These are phyloP conservation scores for Trichoderma virens DNA, from an alignment of 495 filamentous ascomycete species.

Conservation along the genomic window DNA sequence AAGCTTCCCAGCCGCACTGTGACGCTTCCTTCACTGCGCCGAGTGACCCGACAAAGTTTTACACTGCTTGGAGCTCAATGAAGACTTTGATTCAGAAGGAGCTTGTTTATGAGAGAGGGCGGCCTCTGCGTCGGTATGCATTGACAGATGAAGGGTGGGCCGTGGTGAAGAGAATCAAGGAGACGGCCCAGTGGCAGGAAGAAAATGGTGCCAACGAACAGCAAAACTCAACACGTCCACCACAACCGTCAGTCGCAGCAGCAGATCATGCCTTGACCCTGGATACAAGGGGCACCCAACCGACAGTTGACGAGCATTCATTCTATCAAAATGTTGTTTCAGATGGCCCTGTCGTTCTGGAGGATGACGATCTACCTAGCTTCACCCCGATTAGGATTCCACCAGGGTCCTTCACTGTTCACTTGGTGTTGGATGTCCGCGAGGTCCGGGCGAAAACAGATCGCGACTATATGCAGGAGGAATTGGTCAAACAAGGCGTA, in stretches of 20 bases:
- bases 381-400: conserved; percentile 54
- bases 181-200: conserved; percentile 1
- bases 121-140: conserved; percentile 59
- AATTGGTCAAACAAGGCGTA: conserved; percentile 61
- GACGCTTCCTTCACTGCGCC: conserved; percentile 69
- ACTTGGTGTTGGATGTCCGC: conserved; percentile 67
- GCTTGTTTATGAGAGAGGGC: conserved; percentile 62
- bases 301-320: conserved; percentile 11
- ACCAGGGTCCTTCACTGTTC: conserved; percentile 61
- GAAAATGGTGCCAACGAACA: background rate
- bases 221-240: background rate
- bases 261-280: background rate
- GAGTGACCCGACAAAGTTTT: conserved; percentile 57
- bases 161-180: conserved; percentile 58
- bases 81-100: conserved; percentile 70
- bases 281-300: background rate
- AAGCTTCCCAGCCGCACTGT: conserved; percentile 62
- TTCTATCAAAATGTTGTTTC: conserved; percentile 32
- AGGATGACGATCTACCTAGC: conserved; percentile 32
- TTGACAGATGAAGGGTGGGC: conserved; percentile 78
- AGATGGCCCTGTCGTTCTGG: conserved; percentile 26
- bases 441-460: conserved; percentile 72
- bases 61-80: conserved; percentile 84
- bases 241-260: background rate
- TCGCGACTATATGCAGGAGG: conserved; percentile 68